Evolutionary conservation across 2,329 filamentous ascomycete species (phyloP).

Genomic region (Furcasterigmium sp.): DNA sequence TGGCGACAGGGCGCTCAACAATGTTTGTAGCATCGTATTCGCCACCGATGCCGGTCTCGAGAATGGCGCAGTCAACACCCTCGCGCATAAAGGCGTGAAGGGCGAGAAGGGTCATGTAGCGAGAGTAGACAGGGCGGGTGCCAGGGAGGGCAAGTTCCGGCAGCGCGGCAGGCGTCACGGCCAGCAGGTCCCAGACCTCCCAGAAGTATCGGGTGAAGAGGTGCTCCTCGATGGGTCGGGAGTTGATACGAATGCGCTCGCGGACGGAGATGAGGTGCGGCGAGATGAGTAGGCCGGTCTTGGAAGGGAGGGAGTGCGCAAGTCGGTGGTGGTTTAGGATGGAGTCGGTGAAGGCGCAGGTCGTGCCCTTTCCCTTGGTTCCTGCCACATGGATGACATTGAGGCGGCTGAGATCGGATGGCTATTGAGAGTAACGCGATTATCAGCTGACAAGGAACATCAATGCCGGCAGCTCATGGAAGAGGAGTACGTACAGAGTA

Average conservation of each 20-base stretch:
- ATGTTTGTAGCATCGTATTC: constrained; percentile 67
- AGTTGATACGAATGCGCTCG: constrained; percentile 62
- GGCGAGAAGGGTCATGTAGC: constrained; percentile 60
- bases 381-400: constrained; percentile 68
- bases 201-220: constrained; percentile 64
- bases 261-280: constrained; percentile 64
- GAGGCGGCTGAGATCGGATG: constrained; percentile 49
- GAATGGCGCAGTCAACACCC: constrained; percentile 56
- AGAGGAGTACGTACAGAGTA: constrained; percentile 49
- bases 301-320: constrained; percentile 26
- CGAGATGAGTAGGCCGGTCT: constrained; percentile 62
- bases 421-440: constrained; percentile 15
- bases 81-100: constrained; percentile 63
- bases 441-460: too few relatives aligned
- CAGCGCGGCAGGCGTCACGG: constrained; percentile 20
- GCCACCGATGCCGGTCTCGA: constrained; percentile 64
- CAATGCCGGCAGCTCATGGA: constrained; percentile 1
- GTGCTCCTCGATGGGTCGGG: constrained; percentile 48
- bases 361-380: constrained; percentile 69
- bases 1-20: constrained; percentile 50
- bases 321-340: constrained; percentile 51
- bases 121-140: constrained; percentile 51
- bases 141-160: constrained; percentile 22
- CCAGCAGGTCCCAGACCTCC: constrained; percentile 58
- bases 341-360: constrained; percentile 61